Evolutionary conservation across 73 alveolate species (phyloP).

Genomic region (Paraurostyla sp.): DNA sequence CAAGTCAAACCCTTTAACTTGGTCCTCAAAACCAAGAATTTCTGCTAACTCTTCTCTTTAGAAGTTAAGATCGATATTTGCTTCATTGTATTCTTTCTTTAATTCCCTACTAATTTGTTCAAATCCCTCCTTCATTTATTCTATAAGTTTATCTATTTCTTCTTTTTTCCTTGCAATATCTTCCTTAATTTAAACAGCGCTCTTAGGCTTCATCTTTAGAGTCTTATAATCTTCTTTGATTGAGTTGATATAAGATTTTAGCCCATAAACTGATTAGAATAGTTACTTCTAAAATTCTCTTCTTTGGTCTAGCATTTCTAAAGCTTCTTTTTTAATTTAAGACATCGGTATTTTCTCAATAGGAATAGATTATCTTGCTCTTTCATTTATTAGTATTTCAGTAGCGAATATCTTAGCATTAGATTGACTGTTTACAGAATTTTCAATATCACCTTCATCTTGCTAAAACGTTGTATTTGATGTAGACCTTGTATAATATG

Average conservation of each 20-base stretch:
- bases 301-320: not conserved
- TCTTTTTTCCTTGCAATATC: constrained; percentile 41
- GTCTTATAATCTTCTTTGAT: constrained; percentile 47
- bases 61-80: constrained; percentile 36
- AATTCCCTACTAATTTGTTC: constrained; percentile 55
- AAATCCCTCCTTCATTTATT: constrained; percentile 57
- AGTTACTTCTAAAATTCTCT: constrained; percentile 54
- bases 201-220: constrained; percentile 30
- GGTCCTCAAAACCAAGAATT: constrained; percentile 56
- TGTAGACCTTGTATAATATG: not conserved
- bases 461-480: not conserved
- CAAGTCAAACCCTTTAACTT: constrained; percentile 76
- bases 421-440: no score
- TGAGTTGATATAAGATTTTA: constrained; percentile 43
- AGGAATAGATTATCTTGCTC: not conserved
- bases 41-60: constrained; percentile 30
- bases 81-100: constrained; percentile 30
- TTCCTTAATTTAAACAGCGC: constrained; percentile 16
- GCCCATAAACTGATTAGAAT: constrained; percentile 48
- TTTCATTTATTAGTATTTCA: not conserved
- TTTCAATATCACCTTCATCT: no score
- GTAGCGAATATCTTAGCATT: no score
- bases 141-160: constrained; percentile 46
- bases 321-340: constrained; percentile 48
- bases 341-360: not conserved